These are phyloP conservation scores for Salinomyces thailandicus DNA, from an alignment of 2,329 filamentous ascomycete genomes.

Conservation along the genomic window DNA sequence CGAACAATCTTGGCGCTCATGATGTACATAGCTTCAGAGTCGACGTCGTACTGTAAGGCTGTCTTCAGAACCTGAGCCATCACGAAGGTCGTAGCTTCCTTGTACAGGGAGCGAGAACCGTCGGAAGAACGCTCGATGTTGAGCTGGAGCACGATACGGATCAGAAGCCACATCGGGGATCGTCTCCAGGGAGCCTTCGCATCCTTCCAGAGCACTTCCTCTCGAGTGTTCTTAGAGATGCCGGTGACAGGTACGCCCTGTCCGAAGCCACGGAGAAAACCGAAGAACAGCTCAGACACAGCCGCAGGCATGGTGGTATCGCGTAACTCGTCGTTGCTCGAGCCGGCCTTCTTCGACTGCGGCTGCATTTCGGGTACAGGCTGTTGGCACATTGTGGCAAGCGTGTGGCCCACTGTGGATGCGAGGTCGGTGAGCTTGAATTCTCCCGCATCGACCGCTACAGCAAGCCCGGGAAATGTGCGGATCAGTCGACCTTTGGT, in stretches of 20 bases:
- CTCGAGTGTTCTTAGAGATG: conserved; percentile 49
- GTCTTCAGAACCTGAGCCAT: conserved; percentile 41
- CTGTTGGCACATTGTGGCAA: conserved; percentile 13
- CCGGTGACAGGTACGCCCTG: conserved; percentile 23
- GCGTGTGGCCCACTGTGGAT: conserved; percentile 8
- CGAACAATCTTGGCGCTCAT: conserved; percentile 19
- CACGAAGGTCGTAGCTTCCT: conserved; percentile 29
- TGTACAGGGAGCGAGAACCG: conserved; percentile 19
- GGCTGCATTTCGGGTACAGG: conserved; percentile 13
- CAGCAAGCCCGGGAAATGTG: conserved; percentile 49
- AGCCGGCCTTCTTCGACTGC: conserved; percentile 39
- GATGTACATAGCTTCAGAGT: conserved; percentile 8
- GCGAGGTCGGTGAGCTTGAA: conserved; percentile 17
- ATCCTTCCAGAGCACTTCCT: conserved; percentile 46
- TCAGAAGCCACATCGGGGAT: conserved; percentile 50
- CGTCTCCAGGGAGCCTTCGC: conserved; percentile 50
- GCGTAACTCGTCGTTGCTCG: conserved; percentile 42
- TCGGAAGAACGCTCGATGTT: conserved; percentile 30
- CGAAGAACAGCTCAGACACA: conserved; percentile 50
- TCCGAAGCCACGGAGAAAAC: conserved; percentile 48
- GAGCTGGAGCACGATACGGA: conserved; percentile 49
- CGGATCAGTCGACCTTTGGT: conserved; percentile 44
- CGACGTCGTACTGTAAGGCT: neutral
- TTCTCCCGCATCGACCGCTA: conserved; percentile 20
- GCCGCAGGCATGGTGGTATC: conserved; percentile 49